Conservation (phyloP, 495 filamentous ascomycete genomes). For the Tricharina praecox region DNA sequence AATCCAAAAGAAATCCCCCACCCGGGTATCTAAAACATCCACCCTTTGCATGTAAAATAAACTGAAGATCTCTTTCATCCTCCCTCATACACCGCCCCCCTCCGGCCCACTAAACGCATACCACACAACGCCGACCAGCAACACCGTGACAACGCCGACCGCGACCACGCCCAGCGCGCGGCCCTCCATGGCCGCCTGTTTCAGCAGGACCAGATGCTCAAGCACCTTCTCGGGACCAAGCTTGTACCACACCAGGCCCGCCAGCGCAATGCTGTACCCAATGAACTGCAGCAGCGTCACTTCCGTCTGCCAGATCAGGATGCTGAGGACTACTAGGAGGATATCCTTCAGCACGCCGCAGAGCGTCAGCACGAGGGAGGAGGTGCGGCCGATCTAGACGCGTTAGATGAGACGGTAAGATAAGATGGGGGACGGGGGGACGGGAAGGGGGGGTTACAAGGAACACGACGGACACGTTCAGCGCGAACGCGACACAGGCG, state of each 20-base stretch:
- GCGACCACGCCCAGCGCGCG: neutral
- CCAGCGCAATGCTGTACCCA: conserved; percentile 49
- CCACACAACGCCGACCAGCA: neutral
- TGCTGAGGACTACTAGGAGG: conserved; percentile 45
- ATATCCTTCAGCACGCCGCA: conserved; percentile 65
- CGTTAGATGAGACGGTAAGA: no score
- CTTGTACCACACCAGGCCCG: conserved; percentile 50
- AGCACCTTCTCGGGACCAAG: conserved; percentile 39
- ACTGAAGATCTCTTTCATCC: no score
- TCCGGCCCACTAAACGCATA: neutral
- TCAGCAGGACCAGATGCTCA: conserved; percentile 5
- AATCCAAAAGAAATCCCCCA: no score
- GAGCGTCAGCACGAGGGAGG: conserved; percentile 57
- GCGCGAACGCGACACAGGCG: conserved; percentile 54
- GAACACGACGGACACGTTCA: conserved; percentile 63
- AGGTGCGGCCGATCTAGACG: conserved; percentile 54
- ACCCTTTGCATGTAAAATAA: no score
- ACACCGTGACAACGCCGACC: neutral
- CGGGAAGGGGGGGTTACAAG: conserved; percentile 35
- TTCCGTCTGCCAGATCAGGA: conserved; percentile 48
- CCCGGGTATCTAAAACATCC: no score
- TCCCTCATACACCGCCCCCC: neutral
- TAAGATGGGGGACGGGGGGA: no score
- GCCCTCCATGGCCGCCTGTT: neutral
- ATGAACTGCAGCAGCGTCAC: conserved; percentile 43